A percentile compares a stretch with the other conserved stretches of the same genome.
Conservation (phyloP, 2,329 filamentous ascomycete species). For the Lithohypha guttulata region DNA sequence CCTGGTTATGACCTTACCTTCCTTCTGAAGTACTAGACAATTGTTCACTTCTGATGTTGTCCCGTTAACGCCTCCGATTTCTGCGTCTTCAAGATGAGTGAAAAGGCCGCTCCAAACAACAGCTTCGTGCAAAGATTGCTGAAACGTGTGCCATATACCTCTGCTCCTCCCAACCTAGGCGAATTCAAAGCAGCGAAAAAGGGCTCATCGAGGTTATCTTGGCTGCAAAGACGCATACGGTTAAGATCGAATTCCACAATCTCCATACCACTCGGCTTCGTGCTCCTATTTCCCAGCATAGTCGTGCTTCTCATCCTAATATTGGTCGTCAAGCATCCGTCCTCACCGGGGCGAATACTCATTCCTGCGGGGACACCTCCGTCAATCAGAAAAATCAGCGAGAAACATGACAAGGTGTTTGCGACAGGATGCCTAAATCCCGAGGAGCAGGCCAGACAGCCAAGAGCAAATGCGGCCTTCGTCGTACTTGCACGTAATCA, state of each 20-base stretch:
- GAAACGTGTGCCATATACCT: constrained; percentile 41
- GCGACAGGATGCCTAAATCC: constrained; percentile 74
- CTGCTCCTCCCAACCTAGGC: constrained; percentile 35
- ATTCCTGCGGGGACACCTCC: constrained; percentile 83
- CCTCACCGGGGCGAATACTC: constrained; percentile 67
- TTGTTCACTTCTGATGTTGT: not conserved
- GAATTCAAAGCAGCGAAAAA: constrained; percentile 35
- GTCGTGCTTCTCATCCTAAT: constrained; percentile 84
- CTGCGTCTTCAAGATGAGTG: constrained; percentile 3
- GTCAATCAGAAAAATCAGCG: constrained; percentile 90
- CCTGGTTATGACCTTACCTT: too few relatives aligned
- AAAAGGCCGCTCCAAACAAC: constrained; percentile 27
- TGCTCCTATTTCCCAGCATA: constrained; percentile 83
- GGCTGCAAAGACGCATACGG: constrained; percentile 76
- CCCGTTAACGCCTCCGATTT: not conserved
- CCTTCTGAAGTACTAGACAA: too few relatives aligned
- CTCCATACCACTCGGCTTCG: constrained; percentile 83
- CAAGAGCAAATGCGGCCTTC: constrained; percentile 86
- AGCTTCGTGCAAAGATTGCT: constrained; percentile 43
- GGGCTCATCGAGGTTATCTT: constrained; percentile 50
- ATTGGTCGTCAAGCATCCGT: constrained; percentile 79
- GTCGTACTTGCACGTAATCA: constrained; percentile 93
- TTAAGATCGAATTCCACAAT: constrained; percentile 84
- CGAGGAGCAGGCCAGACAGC: constrained; percentile 59
- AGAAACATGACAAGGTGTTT: constrained; percentile 95